Base-by-base conservation (phyloP, 1,139 yeast species). In the Suhomyces anneliseae region DNA sequence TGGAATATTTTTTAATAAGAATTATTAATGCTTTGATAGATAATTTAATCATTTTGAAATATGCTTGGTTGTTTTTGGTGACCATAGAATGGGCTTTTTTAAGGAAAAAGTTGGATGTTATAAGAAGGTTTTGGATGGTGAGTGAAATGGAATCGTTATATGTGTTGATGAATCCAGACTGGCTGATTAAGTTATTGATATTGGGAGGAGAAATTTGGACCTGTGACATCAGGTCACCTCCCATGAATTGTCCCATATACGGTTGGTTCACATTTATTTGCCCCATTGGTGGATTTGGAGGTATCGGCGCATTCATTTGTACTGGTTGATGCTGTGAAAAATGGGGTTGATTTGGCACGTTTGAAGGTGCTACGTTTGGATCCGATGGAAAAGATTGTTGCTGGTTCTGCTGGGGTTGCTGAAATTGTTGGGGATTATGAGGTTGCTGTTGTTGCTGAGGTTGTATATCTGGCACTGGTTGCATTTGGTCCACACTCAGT, bases 1-100 rank as follows among this genome's bases (percentile, higher is more conserved):
- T 50, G 9, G 54, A 48, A 51, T 72, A 74, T 34, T 62, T 59
- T 24, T 60, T 61, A 2, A 66, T 34, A 0, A 75, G 48, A 34
- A 72, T 58, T 24, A 70, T 52, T 9, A 78, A 56, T 8, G 76
- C 61, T 42, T 72, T 70, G 34, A 79, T 59, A 1, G 80, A 61
- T 4, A 70, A 53, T 46, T 65, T 72, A n/a, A 79, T 64, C 51
- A 70, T 56, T 35, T 62, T 64, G 47, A 58, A 64, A 51, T 79
- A 79, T 1, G 53, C 54, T 9, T 54, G 46, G 2, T 59, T 38
- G 1, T 73, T 72, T 7, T 40, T 27, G 12, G 41, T 31, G n/a
- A 53, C 69, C 2, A 48, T 31, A 2, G 44, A 45, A 49, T 66
- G 69, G 7, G 78, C 77, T 27, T 55, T 52, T 6, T 49, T 29